Base-by-base conservation (phyloP, 192 early-diverging fungal genomes). In the Phlyctochytrium arcticum region DNA sequence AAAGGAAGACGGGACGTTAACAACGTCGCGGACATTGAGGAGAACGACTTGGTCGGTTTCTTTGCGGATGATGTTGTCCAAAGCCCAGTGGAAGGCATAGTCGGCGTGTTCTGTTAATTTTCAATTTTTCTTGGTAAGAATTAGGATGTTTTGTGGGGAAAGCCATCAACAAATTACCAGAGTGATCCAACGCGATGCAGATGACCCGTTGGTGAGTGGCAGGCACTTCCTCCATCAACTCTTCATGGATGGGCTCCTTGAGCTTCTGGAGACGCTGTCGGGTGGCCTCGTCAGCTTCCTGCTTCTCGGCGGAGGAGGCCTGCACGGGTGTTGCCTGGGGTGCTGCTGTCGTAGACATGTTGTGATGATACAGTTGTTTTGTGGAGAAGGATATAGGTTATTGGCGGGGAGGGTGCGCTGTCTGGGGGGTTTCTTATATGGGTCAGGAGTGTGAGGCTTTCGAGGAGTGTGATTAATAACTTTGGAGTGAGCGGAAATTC, bases 11-110 rank as follows among this genome's bases (percentile, higher is more conserved):
- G 77, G 76, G 47, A 65, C 46, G 36, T 47, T 48, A 37, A 57
- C 37, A 23, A 57, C 34, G 6, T 67, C 62, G n/a, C 75, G 53
- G 8, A 69, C 67, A 49, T 77, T 72, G 21, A 77, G 54, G 10
- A 77, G 68, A 4, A 77, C 60, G 26, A 72, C 69, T 60, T 72
- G 71, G 62, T 77, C 75, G 15, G 49, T 61, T 46, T 67, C 36
- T 5, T 54, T 33, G 57, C 67, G 39, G 63, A 77, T 27, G 27
- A 73, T 12, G 48, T 77, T 60, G 2, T 63, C 56, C 12, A 77
- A 29, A 27, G 67, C 54, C 70, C 71, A 77, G 15, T 73, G n/a
- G 36, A 77, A 60, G 37, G 71, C 62, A 26, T 65, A 49, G 19
- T 61, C 61, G 39, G 46, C 53, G 62, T 65, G n/a, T 7, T 69